Evolutionary conservation across 176 grass and related monocot genomes (phyloP).

Genomic region (Cymbopogon citratus): DNA sequence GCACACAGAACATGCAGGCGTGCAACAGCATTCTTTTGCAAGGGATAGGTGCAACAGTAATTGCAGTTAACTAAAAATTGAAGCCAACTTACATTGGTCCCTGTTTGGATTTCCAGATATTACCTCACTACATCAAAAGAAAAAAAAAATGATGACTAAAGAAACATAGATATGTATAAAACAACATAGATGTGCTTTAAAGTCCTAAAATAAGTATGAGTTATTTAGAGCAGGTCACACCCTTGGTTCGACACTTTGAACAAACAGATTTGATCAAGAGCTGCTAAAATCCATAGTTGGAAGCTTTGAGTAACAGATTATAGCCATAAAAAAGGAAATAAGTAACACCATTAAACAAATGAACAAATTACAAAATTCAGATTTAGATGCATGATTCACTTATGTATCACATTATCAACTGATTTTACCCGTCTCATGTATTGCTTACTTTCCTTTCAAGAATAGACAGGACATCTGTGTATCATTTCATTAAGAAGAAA

Average conservation of each 20-base stretch:
- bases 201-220: neutral
- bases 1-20: neutral
- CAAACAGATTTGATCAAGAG: neutral
- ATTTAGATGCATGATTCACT: neutral
- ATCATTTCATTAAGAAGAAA: neutral
- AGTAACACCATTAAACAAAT: neutral
- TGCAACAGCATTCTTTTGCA: neutral
- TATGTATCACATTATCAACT: neutral
- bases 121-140: constrained; percentile 36
- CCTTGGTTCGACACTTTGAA: neutral
- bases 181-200: neutral
- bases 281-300: neutral
- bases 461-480: neutral
- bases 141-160: constrained; percentile 4
- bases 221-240: neutral
- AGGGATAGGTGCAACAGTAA: neutral
- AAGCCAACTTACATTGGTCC: constrained; percentile 24
- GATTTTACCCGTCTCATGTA: neutral
- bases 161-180: neutral
- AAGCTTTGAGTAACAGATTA: neutral
- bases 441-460: neutral
- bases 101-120: constrained; percentile 24
- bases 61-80: neutral
- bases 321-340: neutral
- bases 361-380: neutral